Conservation (phyloP, 1,139 yeast genomes). For the Pichia sp. region DNA sequence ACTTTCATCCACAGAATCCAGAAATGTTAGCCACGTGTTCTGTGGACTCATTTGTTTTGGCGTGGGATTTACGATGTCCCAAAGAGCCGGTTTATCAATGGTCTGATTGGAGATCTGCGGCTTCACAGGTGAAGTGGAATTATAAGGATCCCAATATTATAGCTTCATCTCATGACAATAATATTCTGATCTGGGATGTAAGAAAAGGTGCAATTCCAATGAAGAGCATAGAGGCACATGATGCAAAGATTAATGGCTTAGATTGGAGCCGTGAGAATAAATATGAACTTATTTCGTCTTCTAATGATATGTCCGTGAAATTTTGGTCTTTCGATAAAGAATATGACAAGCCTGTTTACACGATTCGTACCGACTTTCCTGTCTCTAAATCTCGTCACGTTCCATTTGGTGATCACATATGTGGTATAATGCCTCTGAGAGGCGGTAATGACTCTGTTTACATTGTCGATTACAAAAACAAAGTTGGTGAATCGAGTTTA, state of each 20-base stretch:
- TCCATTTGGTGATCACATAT: constrained; percentile 84
- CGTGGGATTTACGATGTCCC: constrained; percentile 90
- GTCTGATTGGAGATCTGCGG: constrained; percentile 94
- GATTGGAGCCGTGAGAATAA: constrained; percentile 67
- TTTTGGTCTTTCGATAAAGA: constrained; percentile 65
- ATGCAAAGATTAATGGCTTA: constrained; percentile 80
- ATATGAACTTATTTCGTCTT: constrained; percentile 66
- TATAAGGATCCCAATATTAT: constrained; percentile 66
- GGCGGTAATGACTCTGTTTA: constrained; percentile 80
- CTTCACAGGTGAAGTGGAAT: constrained; percentile 94
- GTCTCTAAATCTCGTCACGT: constrained; percentile 82
- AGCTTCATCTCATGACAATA: constrained; percentile 82
- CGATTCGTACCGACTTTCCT: constrained; percentile 73
- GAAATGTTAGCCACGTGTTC: constrained; percentile 92
- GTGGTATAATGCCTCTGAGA: constrained; percentile 84
- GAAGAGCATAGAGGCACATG: constrained; percentile 65
- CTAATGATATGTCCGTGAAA: constrained; percentile 83
- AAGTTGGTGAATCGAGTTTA: constrained; percentile 38
- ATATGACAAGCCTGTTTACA: constrained; percentile 46
- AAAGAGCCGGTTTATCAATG: constrained; percentile 65
- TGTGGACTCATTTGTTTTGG: constrained; percentile 77
- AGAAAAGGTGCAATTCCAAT: constrained; percentile 79
- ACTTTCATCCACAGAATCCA: constrained; percentile 84
- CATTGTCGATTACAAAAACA: constrained; percentile 50
- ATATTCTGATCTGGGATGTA: constrained; percentile 80